Conservation (phyloP, 768 basidiomycete species). For the Lentinula detonsa region DNA sequence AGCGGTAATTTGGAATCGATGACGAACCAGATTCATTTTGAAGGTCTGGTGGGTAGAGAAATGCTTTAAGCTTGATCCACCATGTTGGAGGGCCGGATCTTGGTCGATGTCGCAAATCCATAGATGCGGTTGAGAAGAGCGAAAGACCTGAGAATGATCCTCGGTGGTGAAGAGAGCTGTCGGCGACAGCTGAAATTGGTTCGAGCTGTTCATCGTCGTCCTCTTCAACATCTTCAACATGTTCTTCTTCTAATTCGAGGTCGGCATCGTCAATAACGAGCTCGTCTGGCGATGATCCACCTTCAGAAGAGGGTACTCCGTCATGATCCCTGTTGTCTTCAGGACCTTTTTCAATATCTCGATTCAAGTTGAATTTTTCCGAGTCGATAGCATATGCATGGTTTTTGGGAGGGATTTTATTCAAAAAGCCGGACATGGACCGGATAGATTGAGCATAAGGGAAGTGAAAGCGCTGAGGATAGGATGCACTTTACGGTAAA, state of each 20-base stretch:
- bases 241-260: not conserved
- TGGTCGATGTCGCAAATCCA: not conserved
- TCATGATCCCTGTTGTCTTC: not conserved
- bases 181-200: not conserved
- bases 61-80: constrained; percentile 7
- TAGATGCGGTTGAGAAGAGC: not conserved
- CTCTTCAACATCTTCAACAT: not conserved
- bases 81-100: constrained; percentile 1
- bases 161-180: not conserved
- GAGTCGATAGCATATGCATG: not conserved
- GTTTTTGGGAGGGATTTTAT: not conserved
- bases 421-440: not conserved
- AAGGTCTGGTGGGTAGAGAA: constrained; percentile 14
- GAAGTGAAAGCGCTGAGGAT: too few relatives aligned
- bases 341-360: not conserved
- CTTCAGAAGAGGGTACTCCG: not conserved
- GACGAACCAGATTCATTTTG: constrained; percentile 17
- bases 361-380: not conserved
- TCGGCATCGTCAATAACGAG: not conserved
- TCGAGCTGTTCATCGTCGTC: not conserved
- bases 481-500: not conserved
- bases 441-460: not conserved
- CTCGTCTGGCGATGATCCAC: not conserved
- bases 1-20: constrained; percentile 54
- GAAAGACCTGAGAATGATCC: not conserved